Evolutionary conservation across 805 yeast species (phyloP).

Genomic region (Candida jianshihensis): DNA sequence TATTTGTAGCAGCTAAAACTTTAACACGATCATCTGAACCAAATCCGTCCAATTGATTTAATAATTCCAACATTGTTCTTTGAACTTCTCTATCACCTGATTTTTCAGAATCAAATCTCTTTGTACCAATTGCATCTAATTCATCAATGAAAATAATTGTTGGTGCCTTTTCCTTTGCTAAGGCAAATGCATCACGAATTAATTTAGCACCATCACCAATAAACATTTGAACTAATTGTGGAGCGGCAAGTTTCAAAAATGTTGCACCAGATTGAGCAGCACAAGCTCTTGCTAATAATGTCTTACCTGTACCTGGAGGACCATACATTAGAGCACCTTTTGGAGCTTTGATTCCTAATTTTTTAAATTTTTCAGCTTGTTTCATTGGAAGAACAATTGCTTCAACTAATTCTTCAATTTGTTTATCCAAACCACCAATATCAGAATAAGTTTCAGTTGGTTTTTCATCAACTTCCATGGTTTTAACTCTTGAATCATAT

Average conservation of each 20-base stretch:
- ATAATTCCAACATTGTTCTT: conserved; percentile 96
- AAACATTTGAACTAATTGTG: conserved; percentile 96
- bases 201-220: conserved; percentile 98
- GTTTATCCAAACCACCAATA: conserved; percentile 97
- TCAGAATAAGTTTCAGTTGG: conserved; percentile 97
- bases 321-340: conserved; percentile 99
- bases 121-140: conserved; percentile 97
- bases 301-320: conserved; percentile 99
- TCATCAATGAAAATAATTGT: conserved; percentile 97
- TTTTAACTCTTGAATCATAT: conserved; percentile 95
- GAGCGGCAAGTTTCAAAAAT: conserved; percentile 92
- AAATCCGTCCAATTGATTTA: conserved; percentile 96
- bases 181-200: conserved; percentile 94
- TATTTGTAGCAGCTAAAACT: conserved; percentile 95
- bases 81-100: conserved; percentile 98
- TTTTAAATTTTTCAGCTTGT: conserved; percentile 93
- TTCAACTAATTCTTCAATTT: conserved; percentile 95
- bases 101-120: conserved; percentile 94
- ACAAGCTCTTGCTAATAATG: conserved; percentile 94
- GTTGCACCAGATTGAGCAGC: conserved; percentile 99
- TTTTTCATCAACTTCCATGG: conserved; percentile 98
- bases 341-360: conserved; percentile 93
- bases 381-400: conserved; percentile 98
- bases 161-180: conserved; percentile 98
- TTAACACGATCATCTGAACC: conserved; percentile 96